Evolutionary conservation across 495 filamentous ascomycete species (phyloP).

Genomic region (Hyaloscypha variabilis): DNA sequence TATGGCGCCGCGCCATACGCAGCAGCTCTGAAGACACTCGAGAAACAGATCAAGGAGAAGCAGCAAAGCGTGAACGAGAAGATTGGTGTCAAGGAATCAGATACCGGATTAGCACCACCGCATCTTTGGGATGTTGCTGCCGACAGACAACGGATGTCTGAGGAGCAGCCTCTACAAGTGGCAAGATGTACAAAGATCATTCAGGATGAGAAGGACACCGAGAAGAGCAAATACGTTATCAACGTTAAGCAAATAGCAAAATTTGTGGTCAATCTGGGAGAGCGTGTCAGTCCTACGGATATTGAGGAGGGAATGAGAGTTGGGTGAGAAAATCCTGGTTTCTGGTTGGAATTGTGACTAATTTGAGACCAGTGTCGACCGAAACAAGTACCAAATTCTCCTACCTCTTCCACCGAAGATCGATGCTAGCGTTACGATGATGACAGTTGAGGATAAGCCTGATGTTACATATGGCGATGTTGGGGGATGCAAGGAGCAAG

Average conservation of each 20-base stretch:
- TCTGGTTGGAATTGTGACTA: constrained; percentile 6
- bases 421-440: constrained; percentile 99
- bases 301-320: constrained; percentile 99
- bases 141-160: constrained; percentile 95
- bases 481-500: constrained; percentile 98
- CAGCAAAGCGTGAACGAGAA: constrained; percentile 98
- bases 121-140: constrained; percentile 99
- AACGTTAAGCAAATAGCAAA: constrained; percentile 99
- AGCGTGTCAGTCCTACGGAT: constrained; percentile 96
- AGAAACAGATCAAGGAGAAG: constrained; percentile 97
- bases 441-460: constrained; percentile 99
- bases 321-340: constrained; percentile 57
- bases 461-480: constrained; percentile 99
- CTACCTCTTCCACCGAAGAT: constrained; percentile 98
- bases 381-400: constrained; percentile 98
- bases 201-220: constrained; percentile 90
- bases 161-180: constrained; percentile 97
- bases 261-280: constrained; percentile 97
- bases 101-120: constrained; percentile 95
- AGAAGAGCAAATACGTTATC: constrained; percentile 99
- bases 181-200: constrained; percentile 99
- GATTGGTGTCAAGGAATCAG: constrained; percentile 89
- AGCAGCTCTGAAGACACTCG: constrained; percentile 87
- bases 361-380: constrained; percentile 69
- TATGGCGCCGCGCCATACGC: constrained; percentile 98